Conservation (phyloP, 495 filamentous ascomycete genomes). For the Daldinia caldariorum region DNA sequence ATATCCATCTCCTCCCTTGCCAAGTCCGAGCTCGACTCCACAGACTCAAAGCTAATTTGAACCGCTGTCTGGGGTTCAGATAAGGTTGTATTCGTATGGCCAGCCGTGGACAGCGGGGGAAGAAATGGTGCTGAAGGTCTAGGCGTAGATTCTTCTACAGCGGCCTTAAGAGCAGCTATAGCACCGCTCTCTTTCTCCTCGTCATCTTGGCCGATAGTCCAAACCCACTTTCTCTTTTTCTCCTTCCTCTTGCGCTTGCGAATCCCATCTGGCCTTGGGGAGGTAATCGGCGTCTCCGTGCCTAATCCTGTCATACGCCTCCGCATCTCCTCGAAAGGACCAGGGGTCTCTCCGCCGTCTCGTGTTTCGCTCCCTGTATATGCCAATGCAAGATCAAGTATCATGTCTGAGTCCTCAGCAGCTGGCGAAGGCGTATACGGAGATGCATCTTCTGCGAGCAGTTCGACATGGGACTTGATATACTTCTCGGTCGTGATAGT, state of each 20-base stretch:
- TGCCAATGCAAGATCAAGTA: slow-evolving; percentile 59
- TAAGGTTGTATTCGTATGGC: slow-evolving; percentile 11
- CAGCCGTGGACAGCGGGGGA: neutral
- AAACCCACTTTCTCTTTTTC: slow-evolving; percentile 63
- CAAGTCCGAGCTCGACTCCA: slow-evolving; percentile 44
- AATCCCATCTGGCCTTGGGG: slow-evolving; percentile 52
- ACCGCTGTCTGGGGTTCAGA: slow-evolving; percentile 33
- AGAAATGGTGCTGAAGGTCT: slow-evolving; percentile 3
- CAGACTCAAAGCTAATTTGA: slow-evolving; percentile 43
- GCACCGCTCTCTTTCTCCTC: slow-evolving; percentile 56
- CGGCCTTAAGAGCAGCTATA: slow-evolving; percentile 45
- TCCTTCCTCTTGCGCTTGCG: slow-evolving; percentile 59
- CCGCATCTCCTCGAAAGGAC: slow-evolving; percentile 67
- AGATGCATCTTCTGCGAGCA: slow-evolving; percentile 61
- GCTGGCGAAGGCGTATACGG: slow-evolving; percentile 55
- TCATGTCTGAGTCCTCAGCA: slow-evolving; percentile 46
- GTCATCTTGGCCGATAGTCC: slow-evolving; percentile 60
- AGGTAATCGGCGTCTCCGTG: slow-evolving; percentile 50
- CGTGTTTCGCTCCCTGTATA: slow-evolving; percentile 60
- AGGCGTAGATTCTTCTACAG: slow-evolving; percentile 29
- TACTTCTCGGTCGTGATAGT: slow-evolving; percentile 66
- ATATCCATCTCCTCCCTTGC: slow-evolving; percentile 48
- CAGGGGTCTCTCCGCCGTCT: slow-evolving; percentile 65
- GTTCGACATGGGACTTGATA: slow-evolving; percentile 64
- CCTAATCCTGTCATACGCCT: slow-evolving; percentile 59